Conservation (phyloP, 78 protist genomes). For the Chrysochromulina tobinii region DNA sequence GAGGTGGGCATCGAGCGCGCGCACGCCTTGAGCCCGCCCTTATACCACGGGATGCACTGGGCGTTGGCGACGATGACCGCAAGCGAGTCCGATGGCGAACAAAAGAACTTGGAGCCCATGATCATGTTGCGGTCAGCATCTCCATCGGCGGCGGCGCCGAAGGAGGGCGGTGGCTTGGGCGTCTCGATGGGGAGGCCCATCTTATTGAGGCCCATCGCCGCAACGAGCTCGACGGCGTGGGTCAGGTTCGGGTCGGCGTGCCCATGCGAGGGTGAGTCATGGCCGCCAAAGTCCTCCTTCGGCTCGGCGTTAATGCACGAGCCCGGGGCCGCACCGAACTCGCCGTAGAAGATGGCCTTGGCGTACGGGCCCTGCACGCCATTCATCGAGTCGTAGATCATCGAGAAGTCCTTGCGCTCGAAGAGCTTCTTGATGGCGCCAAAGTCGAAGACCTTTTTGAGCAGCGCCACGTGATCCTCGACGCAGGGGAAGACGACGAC, state of each 20-base stretch:
- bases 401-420: slow-evolving; percentile 59
- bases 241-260: slow-evolving; percentile 99
- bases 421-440: slow-evolving; percentile 45
- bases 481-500: not conserved
- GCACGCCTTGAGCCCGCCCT: slow-evolving; percentile 78
- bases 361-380: slow-evolving; percentile 97
- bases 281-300: slow-evolving; percentile 91
- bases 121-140: slow-evolving; percentile 94
- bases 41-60: no score
- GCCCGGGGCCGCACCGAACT: slow-evolving; percentile 77
- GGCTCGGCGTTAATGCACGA: slow-evolving; percentile 68
- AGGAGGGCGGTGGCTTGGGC: slow-evolving; percentile 42
- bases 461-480: slow-evolving; percentile 57
- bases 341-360: slow-evolving; percentile 70
- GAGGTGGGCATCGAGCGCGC: slow-evolving; percentile 96
- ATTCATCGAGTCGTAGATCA: slow-evolving; percentile 84
- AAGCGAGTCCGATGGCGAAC: slow-evolving; percentile 94
- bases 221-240: slow-evolving; percentile 91
- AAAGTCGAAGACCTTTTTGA: slow-evolving; percentile 87
- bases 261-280: slow-evolving; percentile 41
- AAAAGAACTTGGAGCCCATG: slow-evolving; percentile 86
- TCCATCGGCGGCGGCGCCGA: slow-evolving; percentile 90
- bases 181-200: not conserved
- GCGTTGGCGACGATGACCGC: slow-evolving; percentile 91
- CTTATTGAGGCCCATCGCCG: slow-evolving; percentile 60